phyloP scores from a whole-genome alignment of 768 basidiomycete genomes.

The Suillus alpinus region DNA sequence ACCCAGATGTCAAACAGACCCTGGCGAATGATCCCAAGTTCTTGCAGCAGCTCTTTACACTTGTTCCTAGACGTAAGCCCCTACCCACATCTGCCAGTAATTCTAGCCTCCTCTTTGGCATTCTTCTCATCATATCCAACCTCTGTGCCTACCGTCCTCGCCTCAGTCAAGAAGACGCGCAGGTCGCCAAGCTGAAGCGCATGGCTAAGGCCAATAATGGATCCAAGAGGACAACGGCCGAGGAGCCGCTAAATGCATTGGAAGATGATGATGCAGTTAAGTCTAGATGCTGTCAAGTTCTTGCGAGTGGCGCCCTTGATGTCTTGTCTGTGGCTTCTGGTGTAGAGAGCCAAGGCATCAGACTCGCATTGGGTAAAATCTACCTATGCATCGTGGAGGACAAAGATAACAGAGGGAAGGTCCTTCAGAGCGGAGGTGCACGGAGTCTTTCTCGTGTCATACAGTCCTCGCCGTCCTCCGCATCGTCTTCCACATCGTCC shows the following conservation, averaged over 20 bases:
- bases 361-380: conserved; percentile 55
- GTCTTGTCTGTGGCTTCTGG: conserved; percentile 58
- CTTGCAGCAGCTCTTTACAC: conserved; percentile 53
- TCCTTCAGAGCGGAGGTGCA: conserved; percentile 76
- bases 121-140: conserved; percentile 74
- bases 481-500: conserved; percentile 20
- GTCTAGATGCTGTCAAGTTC: conserved; percentile 51
- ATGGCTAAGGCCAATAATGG: conserved; percentile 60
- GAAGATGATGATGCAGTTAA: conserved; percentile 71
- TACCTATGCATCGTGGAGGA: conserved; percentile 75
- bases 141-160: conserved; percentile 67
- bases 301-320: conserved; percentile 62
- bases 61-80: conserved; percentile 51
- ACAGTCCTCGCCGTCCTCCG: conserved; percentile 41
- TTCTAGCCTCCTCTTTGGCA: conserved; percentile 69
- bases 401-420: conserved; percentile 70
- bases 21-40: conserved; percentile 55
- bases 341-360: conserved; percentile 64
- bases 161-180: conserved; percentile 76
- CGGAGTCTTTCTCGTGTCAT: conserved; percentile 62
- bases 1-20: conserved; percentile 58
- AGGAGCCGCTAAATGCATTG: conserved; percentile 34
- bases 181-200: conserved; percentile 73
- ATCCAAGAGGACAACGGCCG: conserved; percentile 24
- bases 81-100: conserved; percentile 29